Conservation (phyloP, 306 rosid genomes). For the Adenanthera pavonina region DNA sequence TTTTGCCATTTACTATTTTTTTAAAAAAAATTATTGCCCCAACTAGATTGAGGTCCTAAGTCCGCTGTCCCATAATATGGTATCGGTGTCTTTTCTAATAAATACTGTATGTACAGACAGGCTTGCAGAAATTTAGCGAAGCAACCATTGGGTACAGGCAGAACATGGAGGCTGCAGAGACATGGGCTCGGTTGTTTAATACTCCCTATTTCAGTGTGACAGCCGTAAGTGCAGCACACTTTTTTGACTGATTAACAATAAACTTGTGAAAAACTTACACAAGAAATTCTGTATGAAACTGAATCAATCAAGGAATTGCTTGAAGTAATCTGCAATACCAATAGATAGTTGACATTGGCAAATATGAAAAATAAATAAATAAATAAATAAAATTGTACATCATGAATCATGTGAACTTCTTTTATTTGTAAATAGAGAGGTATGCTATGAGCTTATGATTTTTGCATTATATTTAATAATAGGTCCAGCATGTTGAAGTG, state of each 20-base stretch:
- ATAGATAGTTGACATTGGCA: constrained; percentile 3
- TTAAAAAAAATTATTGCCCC: too few species aligned
- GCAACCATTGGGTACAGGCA: constrained; percentile 91
- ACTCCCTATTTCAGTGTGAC: constrained; percentile 79
- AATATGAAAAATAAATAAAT: neutral
- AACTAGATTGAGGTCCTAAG: too few species aligned
- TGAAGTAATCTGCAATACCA: constrained; percentile 2
- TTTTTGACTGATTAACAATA: constrained; percentile 4
- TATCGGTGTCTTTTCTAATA: constrained; percentile 25
- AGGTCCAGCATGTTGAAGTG: constrained; percentile 97
- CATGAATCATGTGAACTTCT: neutral
- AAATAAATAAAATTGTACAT: neutral
- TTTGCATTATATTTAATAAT: constrained; percentile 36
- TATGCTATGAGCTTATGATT: constrained; percentile 22
- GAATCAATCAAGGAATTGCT: constrained; percentile 8
- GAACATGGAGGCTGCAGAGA: constrained; percentile 70
- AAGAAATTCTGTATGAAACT: constrained; percentile 7
- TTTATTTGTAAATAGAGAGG: constrained; percentile 1
- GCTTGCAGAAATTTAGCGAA: constrained; percentile 91
- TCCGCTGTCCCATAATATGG: neutral
- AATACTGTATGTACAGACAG: constrained; percentile 47
- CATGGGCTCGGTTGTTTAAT: constrained; percentile 88
- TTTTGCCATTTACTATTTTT: too few species aligned
- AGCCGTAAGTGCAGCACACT: constrained; percentile 65
- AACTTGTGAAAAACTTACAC: neutral